Percentiles rank a stretch among this genome's conserved stretches.
phyloP scores from a whole-genome alignment of 768 basidiomycete species.

The Grammothele lineata region DNA sequence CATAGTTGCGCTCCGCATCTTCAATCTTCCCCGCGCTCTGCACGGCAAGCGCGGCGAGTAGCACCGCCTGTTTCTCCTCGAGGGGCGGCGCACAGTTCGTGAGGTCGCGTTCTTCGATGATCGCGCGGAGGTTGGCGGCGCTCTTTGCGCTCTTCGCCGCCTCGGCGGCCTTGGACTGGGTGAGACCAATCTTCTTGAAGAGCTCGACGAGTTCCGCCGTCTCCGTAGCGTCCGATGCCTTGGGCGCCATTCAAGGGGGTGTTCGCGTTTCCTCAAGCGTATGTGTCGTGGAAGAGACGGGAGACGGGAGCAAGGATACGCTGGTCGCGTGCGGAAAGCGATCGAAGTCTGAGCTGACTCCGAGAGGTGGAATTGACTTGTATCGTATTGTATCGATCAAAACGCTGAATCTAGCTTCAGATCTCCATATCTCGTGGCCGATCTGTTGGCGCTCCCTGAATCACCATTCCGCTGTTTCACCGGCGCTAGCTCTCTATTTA shows the following conservation, averaged over 20 bases:
- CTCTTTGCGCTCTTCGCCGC: slow-evolving; percentile 78
- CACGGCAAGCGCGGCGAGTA: slow-evolving; percentile 65
- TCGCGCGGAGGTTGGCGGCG: slow-evolving; percentile 60
- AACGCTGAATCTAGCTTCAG: not conserved
- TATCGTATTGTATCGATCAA: slow-evolving; percentile 1
- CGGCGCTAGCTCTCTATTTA: no score
- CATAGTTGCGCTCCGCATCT: slow-evolving; percentile 52
- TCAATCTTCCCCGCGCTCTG: slow-evolving; percentile 61
- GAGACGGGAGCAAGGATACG: no score
- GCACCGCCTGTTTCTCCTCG: slow-evolving; percentile 73
- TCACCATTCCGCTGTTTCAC: no score
- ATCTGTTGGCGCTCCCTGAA: slow-evolving; percentile 2
- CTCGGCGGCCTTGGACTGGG: slow-evolving; percentile 74
- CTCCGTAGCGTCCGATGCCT: slow-evolving; percentile 27
- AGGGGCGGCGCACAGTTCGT: slow-evolving; percentile 42
- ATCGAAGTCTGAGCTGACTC: no score
- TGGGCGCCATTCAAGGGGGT: slow-evolving; percentile 17
- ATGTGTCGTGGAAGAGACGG: no score
- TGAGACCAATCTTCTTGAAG: slow-evolving; percentile 76
- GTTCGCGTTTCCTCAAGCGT: no score
- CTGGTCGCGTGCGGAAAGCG: no score
- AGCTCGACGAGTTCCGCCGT: slow-evolving; percentile 41
- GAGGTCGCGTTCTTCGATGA: slow-evolving; percentile 57
- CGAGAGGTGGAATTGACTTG: no score
- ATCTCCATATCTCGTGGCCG: no score